Base-by-base conservation (phyloP, 2,329 filamentous ascomycete genomes). In the Magnaporthales sp. region DNA sequence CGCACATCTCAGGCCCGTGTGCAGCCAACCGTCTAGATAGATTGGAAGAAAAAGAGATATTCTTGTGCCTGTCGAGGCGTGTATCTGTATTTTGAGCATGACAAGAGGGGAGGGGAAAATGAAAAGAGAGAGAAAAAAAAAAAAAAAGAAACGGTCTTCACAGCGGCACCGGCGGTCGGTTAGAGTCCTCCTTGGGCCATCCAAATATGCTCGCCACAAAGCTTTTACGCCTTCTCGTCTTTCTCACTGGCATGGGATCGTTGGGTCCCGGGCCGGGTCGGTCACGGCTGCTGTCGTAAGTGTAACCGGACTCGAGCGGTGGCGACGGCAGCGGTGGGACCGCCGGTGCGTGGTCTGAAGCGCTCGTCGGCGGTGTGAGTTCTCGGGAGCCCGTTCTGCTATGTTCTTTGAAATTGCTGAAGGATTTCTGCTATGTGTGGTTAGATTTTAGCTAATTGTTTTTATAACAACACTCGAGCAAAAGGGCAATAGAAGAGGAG, bases 181-280 rank as follows among this genome's bases (percentile, higher is more conserved):
- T 64, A 38, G 70, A 66, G 4, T 70, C 68, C 31, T 67, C 67
- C 64, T 71, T 72, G 56, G 66, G 10, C 68, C 67, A n/a, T 13
- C 77, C 75, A 71, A 84, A 82, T 10, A 84, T 70, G 3, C 74
- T 75, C 3, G 79, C 75, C 38, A 83, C 78, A 61, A 84, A 83
- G 69, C 81, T 84, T 72, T 78, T 83, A 69, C 77, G 79, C 63
- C 76, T 74, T 32, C 74, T 77, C 31, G 81, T 71, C 56, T 72
- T 75, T 67, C 72, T 74, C 26, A 56, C 58, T 22, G 26, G 51
- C 54, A 58, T 24, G 1, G 54, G 54, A 22, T 58, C 54, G 54
- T 58, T 58, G 15, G 22, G 54, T 9, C 29, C 63, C 60, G 5
- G 31, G 6, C 64, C 30, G 9, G 29, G 51, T 27, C 54, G 24